Evolutionary conservation across 257 asterid genomes (phyloP).

Genomic region (Nicotiana noctiflora): DNA sequence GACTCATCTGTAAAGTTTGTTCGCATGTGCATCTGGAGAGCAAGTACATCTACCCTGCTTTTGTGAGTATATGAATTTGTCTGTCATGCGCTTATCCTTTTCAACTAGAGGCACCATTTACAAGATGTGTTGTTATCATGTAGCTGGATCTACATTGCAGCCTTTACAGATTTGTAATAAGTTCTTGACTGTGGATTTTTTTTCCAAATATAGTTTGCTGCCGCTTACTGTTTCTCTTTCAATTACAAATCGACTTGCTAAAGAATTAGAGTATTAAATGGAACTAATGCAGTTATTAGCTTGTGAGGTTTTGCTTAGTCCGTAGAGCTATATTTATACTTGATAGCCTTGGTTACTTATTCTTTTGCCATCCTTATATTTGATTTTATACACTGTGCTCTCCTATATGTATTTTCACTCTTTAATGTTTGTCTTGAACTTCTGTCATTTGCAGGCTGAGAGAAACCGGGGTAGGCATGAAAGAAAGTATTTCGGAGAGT

Average conservation of each 20-base stretch:
- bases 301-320: background rate
- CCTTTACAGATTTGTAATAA: background rate
- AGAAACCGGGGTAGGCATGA: constrained; percentile 11
- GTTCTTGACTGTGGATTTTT: background rate
- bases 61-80: constrained; percentile 33
- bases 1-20: constrained; percentile 48
- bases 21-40: constrained; percentile 33
- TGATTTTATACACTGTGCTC: background rate
- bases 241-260: background rate
- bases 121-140: background rate
- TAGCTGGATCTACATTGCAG: background rate
- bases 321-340: background rate
- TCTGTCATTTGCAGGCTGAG: constrained; percentile 23
- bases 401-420: background rate
- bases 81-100: background rate
- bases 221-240: background rate
- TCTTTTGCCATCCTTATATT: background rate
- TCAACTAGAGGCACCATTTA: background rate
- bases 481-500: constrained; percentile 1
- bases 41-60: constrained; percentile 47
- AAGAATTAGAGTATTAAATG: background rate
- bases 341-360: background rate
- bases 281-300: background rate
- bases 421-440: background rate
- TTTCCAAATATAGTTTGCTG: background rate